These are phyloP conservation scores for Saccharomycopsis fermentans DNA, from an alignment of 805 yeast species.

Conservation along the genomic window DNA sequence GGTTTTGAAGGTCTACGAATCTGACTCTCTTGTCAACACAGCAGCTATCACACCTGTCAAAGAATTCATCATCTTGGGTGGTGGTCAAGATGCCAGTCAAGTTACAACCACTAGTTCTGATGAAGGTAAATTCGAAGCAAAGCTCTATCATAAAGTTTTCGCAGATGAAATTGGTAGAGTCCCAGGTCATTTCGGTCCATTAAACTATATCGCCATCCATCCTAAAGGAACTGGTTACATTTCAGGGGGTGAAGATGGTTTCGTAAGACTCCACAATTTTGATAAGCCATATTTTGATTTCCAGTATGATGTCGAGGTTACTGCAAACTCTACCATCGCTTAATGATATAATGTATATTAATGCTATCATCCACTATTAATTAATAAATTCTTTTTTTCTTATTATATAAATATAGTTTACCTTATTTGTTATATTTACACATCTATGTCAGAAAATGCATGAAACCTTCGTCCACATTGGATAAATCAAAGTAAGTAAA, in stretches of 20 bases:
- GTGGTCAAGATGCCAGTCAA: constrained; percentile 98
- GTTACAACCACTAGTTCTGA: constrained; percentile 93
- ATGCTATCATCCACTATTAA: not conserved
- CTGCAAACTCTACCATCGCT: constrained; percentile 38
- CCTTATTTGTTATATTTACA: not conserved
- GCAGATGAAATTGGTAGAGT: constrained; percentile 95
- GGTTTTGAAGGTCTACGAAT: constrained; percentile 60
- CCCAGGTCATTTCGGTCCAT: constrained; percentile 98
- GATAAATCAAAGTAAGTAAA: not conserved
- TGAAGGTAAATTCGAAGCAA: constrained; percentile 95
- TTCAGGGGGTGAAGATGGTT: constrained; percentile 99
- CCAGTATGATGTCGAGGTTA: constrained; percentile 82
- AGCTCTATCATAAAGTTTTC: constrained; percentile 90
- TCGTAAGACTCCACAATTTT: constrained; percentile 85
- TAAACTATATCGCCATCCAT: constrained; percentile 85
- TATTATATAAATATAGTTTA: not conserved
- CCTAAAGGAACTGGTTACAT: constrained; percentile 90
- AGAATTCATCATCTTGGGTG: constrained; percentile 88
- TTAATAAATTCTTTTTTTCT: not conserved
- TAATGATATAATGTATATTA: not conserved
- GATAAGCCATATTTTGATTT: constrained; percentile 91
- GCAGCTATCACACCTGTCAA: constrained; percentile 91
- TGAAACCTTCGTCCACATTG: not conserved
- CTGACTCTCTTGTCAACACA: constrained; percentile 91
- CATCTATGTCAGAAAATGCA: not conserved